Percentiles rank a stretch among this genome's conserved stretches.
These are phyloP conservation scores for Diospyros kaki DNA, from an alignment of 148 eudicot genomes.

Conservation along the genomic window DNA sequence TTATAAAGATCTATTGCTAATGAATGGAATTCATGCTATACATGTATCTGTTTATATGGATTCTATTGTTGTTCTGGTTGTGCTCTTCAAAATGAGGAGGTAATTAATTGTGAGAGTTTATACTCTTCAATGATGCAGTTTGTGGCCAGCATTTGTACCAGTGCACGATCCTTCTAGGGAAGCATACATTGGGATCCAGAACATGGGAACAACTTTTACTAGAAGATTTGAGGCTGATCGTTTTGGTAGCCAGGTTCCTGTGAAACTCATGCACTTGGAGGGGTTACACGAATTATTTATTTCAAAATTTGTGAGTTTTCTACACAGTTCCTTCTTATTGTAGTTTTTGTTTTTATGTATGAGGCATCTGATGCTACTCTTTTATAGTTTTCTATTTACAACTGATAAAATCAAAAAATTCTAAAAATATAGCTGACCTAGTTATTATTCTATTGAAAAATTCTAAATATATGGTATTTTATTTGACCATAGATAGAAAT, in stretches of 20 bases:
- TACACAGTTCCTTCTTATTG: neutral
- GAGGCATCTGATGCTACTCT: neutral
- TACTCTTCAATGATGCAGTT: slow-evolving; percentile 35
- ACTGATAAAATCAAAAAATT: neutral
- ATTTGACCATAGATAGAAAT: too few relatives aligned
- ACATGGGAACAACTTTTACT: slow-evolving; percentile 90
- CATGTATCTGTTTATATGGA: neutral
- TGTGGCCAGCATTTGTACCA: slow-evolving; percentile 99
- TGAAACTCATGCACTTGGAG: slow-evolving; percentile 97
- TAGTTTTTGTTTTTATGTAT: neutral
- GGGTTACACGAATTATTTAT: slow-evolving; percentile 89
- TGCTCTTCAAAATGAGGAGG: slow-evolving; percentile 1
- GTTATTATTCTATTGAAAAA: neutral
- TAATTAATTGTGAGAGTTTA: slow-evolving; percentile 9
- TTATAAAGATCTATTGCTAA: neutral
- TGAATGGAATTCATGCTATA: neutral
- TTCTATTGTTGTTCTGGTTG: neutral
- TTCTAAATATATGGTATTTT: neutral
- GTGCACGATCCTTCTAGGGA: slow-evolving; percentile 92
- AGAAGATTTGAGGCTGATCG: slow-evolving; percentile 97
- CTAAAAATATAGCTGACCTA: neutral
- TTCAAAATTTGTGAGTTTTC: slow-evolving; percentile 83
- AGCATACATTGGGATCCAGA: slow-evolving; percentile 93
- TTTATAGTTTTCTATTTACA: neutral
- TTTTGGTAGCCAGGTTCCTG: slow-evolving; percentile 89